phyloP scores from a whole-genome alignment of 352 stramenopile species.

The Albugo candida region DNA sequence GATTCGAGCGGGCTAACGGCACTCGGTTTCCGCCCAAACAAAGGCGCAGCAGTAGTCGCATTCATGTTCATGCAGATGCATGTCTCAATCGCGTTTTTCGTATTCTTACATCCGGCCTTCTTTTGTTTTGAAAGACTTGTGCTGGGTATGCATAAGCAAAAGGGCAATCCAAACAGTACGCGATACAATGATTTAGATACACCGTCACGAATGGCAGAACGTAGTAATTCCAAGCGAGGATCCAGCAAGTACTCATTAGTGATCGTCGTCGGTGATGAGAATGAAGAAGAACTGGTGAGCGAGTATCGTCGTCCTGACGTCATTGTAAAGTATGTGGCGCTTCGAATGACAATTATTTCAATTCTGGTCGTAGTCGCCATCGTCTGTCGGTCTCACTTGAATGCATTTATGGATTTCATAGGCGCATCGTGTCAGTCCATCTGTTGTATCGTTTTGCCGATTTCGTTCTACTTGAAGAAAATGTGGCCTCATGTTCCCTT shows the following conservation, averaged over 20 bases:
- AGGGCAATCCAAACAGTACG: too few relatives aligned
- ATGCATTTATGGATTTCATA: conserved; percentile 12
- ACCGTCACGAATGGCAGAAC: too few relatives aligned
- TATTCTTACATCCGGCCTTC: conserved; percentile 5
- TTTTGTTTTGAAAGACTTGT: conserved; percentile 5
- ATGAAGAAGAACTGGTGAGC: conserved; percentile 5
- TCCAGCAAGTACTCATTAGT: too few relatives aligned
- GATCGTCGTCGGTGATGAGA: neutral
- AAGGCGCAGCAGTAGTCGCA: conserved; percentile 1
- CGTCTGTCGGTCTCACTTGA: conserved; percentile 11
- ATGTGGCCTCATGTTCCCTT: conserved; percentile 4
- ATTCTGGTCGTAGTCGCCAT: conserved; percentile 10
- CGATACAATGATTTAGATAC: too few relatives aligned
- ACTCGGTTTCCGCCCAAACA: conserved; percentile 3
- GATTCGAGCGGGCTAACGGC: neutral
- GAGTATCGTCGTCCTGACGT: conserved; percentile 10
- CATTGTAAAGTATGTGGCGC: conserved; percentile 10
- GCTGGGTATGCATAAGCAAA: conserved; percentile 9
- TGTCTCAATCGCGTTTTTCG: conserved; percentile 6
- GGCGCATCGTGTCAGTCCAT: conserved; percentile 12
- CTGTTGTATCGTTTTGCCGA: conserved; percentile 5
- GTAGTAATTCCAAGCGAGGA: too few relatives aligned
- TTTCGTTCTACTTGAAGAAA: conserved; percentile 9
- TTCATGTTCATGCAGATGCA: conserved; percentile 8
- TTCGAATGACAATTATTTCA: conserved; percentile 9